These are phyloP conservation scores for Dichomitus squalens DNA, from an alignment of 1,284 basidiomycete genomes.

Conservation along the genomic window DNA sequence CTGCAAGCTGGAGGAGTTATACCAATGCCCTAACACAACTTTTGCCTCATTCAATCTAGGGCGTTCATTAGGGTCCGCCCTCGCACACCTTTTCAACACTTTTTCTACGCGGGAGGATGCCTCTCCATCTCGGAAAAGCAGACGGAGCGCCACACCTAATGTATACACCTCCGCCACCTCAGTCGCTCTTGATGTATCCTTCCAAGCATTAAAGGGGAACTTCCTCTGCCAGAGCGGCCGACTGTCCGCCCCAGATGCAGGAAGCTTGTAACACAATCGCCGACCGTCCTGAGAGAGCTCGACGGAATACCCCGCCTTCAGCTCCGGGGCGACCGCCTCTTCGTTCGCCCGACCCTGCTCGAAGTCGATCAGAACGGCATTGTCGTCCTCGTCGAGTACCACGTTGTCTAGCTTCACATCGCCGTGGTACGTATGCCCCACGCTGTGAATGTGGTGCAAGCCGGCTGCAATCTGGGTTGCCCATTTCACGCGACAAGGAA, in stretches of 20 bases:
- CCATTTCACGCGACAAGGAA: neutral
- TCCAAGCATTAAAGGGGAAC: constrained; percentile 5
- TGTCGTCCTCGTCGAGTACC: constrained; percentile 7
- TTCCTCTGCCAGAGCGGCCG: neutral
- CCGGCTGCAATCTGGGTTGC: neutral
- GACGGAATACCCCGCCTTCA: constrained; percentile 1
- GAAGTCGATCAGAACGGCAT: constrained; percentile 8
- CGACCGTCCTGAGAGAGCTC: neutral
- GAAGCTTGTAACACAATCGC: neutral
- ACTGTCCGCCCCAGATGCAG: neutral
- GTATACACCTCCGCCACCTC: constrained; percentile 10
- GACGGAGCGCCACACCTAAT: neutral
- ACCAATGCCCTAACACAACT: neutral
- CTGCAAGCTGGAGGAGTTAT: neutral
- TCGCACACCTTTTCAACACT: neutral
- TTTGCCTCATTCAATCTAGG: too few species aligned
- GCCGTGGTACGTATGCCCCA: constrained; percentile 8
- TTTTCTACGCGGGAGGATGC: neutral
- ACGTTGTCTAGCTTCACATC: constrained; percentile 14
- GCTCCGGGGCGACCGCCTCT: constrained; percentile 2
- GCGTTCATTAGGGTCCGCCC: constrained; percentile 3
- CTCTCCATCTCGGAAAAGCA: neutral
- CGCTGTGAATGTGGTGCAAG: neutral
- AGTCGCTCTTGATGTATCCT: neutral
- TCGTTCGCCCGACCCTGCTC: constrained; percentile 13